Conservation (phyloP, 352 stramenopile species). For the Phytophthora sp. region DNA sequence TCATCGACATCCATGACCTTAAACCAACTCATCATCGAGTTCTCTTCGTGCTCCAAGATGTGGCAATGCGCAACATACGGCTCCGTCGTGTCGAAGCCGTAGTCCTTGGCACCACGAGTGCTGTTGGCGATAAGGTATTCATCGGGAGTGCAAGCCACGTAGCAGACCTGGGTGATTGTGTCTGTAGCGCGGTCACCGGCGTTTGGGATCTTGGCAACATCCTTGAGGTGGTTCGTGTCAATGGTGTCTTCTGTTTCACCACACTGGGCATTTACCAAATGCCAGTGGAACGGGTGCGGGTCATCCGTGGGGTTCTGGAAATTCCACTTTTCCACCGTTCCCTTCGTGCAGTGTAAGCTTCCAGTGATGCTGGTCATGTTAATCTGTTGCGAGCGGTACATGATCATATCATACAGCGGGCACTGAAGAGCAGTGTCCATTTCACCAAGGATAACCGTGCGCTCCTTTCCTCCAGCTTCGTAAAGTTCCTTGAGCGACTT, state of each 20-base stretch:
- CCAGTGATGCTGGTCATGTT: conserved; percentile 54
- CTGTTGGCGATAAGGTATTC: conserved; percentile 60
- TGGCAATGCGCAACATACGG: conserved; percentile 79
- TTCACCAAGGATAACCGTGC: conserved; percentile 63
- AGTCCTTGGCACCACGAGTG: conserved; percentile 48
- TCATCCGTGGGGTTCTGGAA: conserved; percentile 85
- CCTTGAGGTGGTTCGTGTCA: conserved; percentile 72
- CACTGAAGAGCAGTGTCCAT: conserved; percentile 51
- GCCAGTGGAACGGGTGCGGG: conserved; percentile 82
- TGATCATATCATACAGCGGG: conserved; percentile 30
- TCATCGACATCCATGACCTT: conserved; percentile 53
- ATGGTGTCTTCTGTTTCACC: conserved; percentile 65
- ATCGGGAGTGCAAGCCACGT: conserved; percentile 70
- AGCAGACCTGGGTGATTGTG: conserved; percentile 69
- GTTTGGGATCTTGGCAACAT: conserved; percentile 76
- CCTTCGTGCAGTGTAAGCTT: conserved; percentile 64
- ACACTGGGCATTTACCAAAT: conserved; percentile 80
- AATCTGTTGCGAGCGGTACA: conserved; percentile 37
- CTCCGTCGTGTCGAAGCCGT: too few relatives aligned
- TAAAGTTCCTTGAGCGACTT: conserved; percentile 69
- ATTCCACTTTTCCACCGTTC: conserved; percentile 81
- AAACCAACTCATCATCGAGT: conserved; percentile 77
- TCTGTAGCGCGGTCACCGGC: conserved; percentile 37
- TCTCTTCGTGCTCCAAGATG: conserved; percentile 80
- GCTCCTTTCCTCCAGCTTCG: conserved; percentile 56